Percentiles rank a stretch among this genome's conserved stretches.
These are phyloP conservation scores for Yarrowia sp. DNA, from an alignment of 805 yeast genomes.

Conservation along the genomic window DNA sequence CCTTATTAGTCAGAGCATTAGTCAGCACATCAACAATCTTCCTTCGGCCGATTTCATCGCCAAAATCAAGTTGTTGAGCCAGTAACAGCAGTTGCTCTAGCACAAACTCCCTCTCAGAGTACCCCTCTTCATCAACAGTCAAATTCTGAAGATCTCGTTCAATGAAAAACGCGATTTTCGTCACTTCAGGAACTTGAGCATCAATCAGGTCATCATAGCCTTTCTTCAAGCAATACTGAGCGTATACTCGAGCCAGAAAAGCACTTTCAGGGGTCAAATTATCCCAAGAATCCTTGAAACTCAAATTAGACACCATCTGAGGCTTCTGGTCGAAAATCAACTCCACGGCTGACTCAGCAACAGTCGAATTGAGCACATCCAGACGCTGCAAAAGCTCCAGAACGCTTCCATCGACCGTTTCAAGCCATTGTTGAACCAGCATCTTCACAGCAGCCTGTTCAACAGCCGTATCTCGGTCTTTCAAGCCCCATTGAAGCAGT, in stretches of 20 bases:
- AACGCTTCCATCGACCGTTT: conserved; percentile 64
- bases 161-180: conserved; percentile 61
- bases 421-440: conserved; percentile 72
- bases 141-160: conserved; percentile 50
- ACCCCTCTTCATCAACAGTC: conserved; percentile 41
- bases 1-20: conserved; percentile 47
- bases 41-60: conserved; percentile 88
- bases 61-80: conserved; percentile 72
- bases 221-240: conserved; percentile 59
- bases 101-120: conserved; percentile 65
- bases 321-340: conserved; percentile 59
- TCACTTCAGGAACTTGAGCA: conserved; percentile 72
- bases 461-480: conserved; percentile 78
- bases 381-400: conserved; percentile 67
- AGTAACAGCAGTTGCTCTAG: conserved; percentile 68
- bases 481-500: conserved; percentile 77
- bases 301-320: conserved; percentile 60
- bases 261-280: conserved; percentile 71
- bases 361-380: conserved; percentile 63
- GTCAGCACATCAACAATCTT: conserved; percentile 62
- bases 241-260: conserved; percentile 66
- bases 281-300: conserved; percentile 67
- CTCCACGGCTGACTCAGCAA: conserved; percentile 66
- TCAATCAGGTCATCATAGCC: conserved; percentile 58
- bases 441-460: conserved; percentile 66